Evolutionary conservation across 1,284 basidiomycete species (phyloP).

Genomic region (Phlebopus sp.): DNA sequence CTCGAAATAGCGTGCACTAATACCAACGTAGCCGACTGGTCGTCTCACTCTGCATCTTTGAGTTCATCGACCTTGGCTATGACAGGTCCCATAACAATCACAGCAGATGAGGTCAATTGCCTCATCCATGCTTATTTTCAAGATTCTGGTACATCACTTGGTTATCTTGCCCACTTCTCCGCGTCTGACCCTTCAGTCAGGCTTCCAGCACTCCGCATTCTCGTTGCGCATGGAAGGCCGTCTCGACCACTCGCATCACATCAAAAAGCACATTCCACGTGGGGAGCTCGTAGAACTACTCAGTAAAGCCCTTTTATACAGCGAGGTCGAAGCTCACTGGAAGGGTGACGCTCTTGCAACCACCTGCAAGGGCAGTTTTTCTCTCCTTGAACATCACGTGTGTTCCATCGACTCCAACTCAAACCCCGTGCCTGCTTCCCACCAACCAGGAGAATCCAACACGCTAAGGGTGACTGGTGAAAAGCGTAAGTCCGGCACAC

Average conservation of each 20-base stretch:
- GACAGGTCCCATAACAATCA: conserved; percentile 55
- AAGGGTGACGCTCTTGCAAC: conserved; percentile 53
- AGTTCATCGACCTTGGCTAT: conserved; percentile 19
- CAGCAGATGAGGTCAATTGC: conserved; percentile 81
- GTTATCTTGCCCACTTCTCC: not conserved
- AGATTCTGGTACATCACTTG: conserved; percentile 59
- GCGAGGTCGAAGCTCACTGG: conserved; percentile 84
- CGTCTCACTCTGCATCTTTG: conserved; percentile 38
- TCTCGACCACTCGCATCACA: conserved; percentile 63
- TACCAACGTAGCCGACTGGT: not conserved
- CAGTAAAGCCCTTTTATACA: conserved; percentile 76
- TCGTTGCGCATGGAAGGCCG: conserved; percentile 67
- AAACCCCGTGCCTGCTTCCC: conserved; percentile 22
- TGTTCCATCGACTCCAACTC: conserved; percentile 51
- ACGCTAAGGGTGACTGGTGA: conserved; percentile 13
- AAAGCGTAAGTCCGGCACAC: conserved; percentile 51
- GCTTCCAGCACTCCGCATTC: conserved; percentile 78
- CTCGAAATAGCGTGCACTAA: too few relatives aligned
- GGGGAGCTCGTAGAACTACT: conserved; percentile 81
- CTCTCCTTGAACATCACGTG: conserved; percentile 65
- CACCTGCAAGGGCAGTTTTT: conserved; percentile 66
- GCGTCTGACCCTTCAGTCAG: conserved; percentile 36
- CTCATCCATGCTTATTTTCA: conserved; percentile 79
- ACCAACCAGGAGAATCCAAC: conserved; percentile 20
- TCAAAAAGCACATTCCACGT: conserved; percentile 71